These are phyloP conservation scores for Blastocystis sp. DNA, from an alignment of 352 stramenopile species.

Conservation along the genomic window DNA sequence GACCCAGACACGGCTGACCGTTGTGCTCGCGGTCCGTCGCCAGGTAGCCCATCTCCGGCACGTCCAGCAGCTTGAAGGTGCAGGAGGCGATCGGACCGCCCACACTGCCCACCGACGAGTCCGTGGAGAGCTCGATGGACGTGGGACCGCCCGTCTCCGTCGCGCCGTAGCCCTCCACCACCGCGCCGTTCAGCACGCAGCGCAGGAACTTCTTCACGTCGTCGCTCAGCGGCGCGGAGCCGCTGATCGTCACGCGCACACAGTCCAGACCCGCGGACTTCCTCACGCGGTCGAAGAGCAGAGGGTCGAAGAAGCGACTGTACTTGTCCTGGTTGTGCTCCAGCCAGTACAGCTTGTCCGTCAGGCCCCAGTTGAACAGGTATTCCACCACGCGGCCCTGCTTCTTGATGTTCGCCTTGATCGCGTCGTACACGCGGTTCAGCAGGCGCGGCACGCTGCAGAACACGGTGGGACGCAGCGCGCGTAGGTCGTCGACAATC, in stretches of 20 bases:
- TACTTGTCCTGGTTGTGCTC: slow-evolving; percentile 72
- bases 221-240: slow-evolving; percentile 88
- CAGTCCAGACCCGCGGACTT: slow-evolving; percentile 86
- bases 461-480: slow-evolving; percentile 89
- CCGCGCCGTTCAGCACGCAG: slow-evolving; percentile 85
- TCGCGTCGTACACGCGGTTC: slow-evolving; percentile 94
- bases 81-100: slow-evolving; percentile 84
- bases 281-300: slow-evolving; percentile 93
- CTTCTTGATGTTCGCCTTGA: slow-evolving; percentile 81
- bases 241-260: slow-evolving; percentile 87
- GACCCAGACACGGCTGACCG: slow-evolving; percentile 22
- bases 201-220: slow-evolving; percentile 92
- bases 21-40: slow-evolving; percentile 79
- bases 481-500: slow-evolving; percentile 89
- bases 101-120: slow-evolving; percentile 87
- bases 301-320: slow-evolving; percentile 87
- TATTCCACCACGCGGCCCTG: slow-evolving; percentile 83
- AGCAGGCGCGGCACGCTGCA: slow-evolving; percentile 88
- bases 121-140: slow-evolving; percentile 80
- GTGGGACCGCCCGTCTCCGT: slow-evolving; percentile 88
- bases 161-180: slow-evolving; percentile 92
- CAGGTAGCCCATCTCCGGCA: slow-evolving; percentile 94
- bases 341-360: slow-evolving; percentile 81
- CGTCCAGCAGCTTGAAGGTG: slow-evolving; percentile 90
- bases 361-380: slow-evolving; percentile 85